phyloP scores from a whole-genome alignment of 139 green algal genomes.

The Micractinium conductrix region DNA sequence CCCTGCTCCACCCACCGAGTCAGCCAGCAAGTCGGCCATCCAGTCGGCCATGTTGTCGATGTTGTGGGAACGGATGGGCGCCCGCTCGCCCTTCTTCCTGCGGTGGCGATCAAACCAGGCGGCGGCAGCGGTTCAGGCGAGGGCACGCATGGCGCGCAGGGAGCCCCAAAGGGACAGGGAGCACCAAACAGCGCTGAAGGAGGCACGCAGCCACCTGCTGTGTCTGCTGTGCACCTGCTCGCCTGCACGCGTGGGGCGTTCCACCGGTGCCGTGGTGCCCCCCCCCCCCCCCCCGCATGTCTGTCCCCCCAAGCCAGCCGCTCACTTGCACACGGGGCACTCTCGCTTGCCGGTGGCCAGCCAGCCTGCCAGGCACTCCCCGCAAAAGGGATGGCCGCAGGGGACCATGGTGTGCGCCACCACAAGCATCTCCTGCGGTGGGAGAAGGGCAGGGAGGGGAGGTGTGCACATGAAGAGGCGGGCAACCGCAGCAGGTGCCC shows the following conservation, averaged over 20 bases:
- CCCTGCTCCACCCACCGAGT: conserved; percentile 8
- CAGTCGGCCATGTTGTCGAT: conserved; percentile 1
- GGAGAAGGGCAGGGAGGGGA: not conserved
- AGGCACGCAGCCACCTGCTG: no score
- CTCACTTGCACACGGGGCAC: conserved; percentile 49
- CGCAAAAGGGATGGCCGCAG: conserved; percentile 54
- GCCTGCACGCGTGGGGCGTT: no score
- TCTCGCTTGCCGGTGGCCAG: conserved; percentile 30
- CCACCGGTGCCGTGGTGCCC: no score
- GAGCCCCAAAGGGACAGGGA: no score
- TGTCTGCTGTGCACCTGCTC: no score
- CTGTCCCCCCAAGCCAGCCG: no score
- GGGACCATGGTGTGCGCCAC: conserved; percentile 44
- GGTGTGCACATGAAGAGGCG: not conserved
- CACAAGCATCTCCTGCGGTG: conserved; percentile 41
- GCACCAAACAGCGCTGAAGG: no score
- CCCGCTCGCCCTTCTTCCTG: not conserved
- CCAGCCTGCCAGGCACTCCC: conserved; percentile 44
- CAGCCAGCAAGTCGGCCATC: not conserved
- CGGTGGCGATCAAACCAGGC: no score
- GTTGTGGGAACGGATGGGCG: not conserved
- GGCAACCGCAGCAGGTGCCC: not conserved
- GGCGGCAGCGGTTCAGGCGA: no score
- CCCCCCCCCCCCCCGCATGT: no score
- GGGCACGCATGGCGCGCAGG: no score